Percentiles rank a stretch among this genome's conserved stretches.
These are phyloP conservation scores for Trametes cinnabarina DNA, from an alignment of 768 basidiomycete species.

Conservation along the genomic window DNA sequence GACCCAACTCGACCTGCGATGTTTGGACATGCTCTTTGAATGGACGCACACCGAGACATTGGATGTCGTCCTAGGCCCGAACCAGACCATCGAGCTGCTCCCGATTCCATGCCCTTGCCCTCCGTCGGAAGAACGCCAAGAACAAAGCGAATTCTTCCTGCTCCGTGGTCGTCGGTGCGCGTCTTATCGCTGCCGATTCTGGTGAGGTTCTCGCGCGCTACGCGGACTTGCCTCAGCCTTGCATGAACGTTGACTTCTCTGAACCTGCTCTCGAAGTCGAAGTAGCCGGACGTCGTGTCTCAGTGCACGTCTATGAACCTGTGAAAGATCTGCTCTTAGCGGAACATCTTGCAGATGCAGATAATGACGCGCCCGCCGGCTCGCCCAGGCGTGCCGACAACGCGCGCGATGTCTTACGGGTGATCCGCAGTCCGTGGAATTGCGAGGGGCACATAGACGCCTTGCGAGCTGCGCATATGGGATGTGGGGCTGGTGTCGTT, in stretches of 20 bases:
- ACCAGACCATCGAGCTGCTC: constrained; percentile 41
- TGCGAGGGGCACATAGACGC: constrained; percentile 51
- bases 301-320: constrained; percentile 53
- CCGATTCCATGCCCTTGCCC: constrained; percentile 30
- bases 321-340: constrained; percentile 85
- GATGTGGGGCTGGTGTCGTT: constrained; percentile 5
- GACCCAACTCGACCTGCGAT: constrained; percentile 58
- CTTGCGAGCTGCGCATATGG: constrained; percentile 9
- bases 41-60: constrained; percentile 25
- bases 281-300: constrained; percentile 52
- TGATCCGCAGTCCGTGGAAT: constrained; percentile 67
- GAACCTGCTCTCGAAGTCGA: constrained; percentile 25
- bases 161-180: constrained; percentile 65
- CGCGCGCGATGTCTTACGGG: constrained; percentile 80
- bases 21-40: constrained; percentile 54
- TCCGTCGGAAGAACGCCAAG: constrained; percentile 1
- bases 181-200: constrained; percentile 49
- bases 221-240: constrained; percentile 60
- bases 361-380: no score
- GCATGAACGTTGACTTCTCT: constrained; percentile 30
- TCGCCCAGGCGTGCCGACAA: constrained; percentile 38
- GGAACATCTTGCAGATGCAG: constrained; percentile 22
- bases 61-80: constrained; percentile 33
- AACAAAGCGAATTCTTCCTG: constrained; percentile 22
- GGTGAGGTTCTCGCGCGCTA: constrained; percentile 62